Conservation (phyloP, 2,329 filamentous ascomycete genomes). For the Xenosphaeropsis pyriputrescens region DNA sequence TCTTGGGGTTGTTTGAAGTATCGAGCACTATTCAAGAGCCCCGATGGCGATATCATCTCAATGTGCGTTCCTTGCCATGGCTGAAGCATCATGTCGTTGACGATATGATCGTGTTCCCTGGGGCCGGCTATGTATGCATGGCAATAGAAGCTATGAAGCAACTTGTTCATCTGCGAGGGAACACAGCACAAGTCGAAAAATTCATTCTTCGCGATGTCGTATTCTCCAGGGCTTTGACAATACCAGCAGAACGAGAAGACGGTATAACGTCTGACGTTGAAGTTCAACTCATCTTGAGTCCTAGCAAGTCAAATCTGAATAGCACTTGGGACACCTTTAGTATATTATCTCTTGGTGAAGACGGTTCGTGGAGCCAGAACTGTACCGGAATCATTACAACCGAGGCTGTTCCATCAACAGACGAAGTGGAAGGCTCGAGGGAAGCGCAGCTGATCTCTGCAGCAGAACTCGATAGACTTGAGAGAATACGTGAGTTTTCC, state of each 20-base stretch:
- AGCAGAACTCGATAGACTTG: neutral
- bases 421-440: too few relatives aligned
- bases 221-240: neutral
- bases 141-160: slow-evolving; percentile 1
- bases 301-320: neutral
- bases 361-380: too few relatives aligned
- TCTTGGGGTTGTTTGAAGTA: slow-evolving; percentile 1
- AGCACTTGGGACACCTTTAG: neutral
- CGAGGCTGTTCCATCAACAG: too few relatives aligned
- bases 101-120: slow-evolving; percentile 30
- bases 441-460: too few relatives aligned
- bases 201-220: neutral
- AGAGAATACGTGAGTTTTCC: neutral
- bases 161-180: neutral
- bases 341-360: neutral
- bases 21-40: slow-evolving; percentile 7
- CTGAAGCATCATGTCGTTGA: slow-evolving; percentile 32
- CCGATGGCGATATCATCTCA: slow-evolving; percentile 22
- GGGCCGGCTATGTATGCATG: slow-evolving; percentile 19
- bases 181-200: neutral
- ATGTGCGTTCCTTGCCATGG: slow-evolving; percentile 25
- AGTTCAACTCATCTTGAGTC: neutral
- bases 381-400: too few relatives aligned
- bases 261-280: neutral
- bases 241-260: neutral